phyloP scores from a whole-genome alignment of 805 yeast species.

The Pichia membranifaciens region DNA sequence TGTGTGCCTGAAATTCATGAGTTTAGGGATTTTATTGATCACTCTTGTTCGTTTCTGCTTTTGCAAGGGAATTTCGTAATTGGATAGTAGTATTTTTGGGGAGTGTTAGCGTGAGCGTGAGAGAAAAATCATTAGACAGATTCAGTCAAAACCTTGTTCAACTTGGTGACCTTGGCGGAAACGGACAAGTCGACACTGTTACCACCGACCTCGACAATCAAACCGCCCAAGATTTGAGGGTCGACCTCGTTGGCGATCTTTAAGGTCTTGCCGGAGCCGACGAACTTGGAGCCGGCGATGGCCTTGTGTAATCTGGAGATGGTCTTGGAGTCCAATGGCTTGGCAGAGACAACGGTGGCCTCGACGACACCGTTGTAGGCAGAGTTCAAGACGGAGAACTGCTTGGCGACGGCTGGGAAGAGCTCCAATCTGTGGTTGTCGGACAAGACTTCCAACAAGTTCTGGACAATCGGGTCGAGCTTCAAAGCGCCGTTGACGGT shows the following conservation, averaged over 20 bases:
- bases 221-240: constrained; percentile 92
- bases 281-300: constrained; percentile 69
- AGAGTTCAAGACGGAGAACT: constrained; percentile 73
- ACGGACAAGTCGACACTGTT: constrained; percentile 92
- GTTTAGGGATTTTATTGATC: background rate
- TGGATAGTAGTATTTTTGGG: background rate
- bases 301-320: constrained; percentile 75
- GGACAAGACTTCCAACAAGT: constrained; percentile 79
- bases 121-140: constrained; percentile 51
- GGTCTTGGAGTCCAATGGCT: constrained; percentile 74
- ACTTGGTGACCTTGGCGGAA: constrained; percentile 74
- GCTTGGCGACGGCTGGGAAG: constrained; percentile 56
- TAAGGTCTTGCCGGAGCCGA: constrained; percentile 81
- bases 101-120: background rate
- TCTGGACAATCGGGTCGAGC: constrained; percentile 66
- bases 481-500: constrained; percentile 43
- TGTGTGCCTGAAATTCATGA: background rate
- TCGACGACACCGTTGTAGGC: constrained; percentile 90
- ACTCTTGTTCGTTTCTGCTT: background rate
- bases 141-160: constrained; percentile 84
- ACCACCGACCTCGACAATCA: constrained; percentile 93
- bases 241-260: constrained; percentile 76
- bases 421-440: constrained; percentile 89
- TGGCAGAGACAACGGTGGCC: constrained; percentile 86
- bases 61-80: background rate